phyloP scores from a whole-genome alignment of 139 green algal genomes.

The Chlamydomonas sp. region DNA sequence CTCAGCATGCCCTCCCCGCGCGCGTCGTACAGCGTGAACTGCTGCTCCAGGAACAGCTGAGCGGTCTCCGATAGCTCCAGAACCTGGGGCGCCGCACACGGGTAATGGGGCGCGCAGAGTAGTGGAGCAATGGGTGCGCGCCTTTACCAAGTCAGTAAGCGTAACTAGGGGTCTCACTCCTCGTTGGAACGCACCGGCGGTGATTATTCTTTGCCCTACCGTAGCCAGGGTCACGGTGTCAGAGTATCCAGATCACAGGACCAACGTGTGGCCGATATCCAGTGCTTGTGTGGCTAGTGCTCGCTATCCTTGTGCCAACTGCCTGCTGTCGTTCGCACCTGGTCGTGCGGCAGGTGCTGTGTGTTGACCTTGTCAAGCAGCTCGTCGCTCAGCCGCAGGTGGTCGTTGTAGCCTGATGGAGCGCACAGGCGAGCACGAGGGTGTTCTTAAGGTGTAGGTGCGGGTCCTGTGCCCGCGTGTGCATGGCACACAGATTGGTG shows the following conservation, averaged over 20 bases:
- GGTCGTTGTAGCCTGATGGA: conserved; percentile 74
- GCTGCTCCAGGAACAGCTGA: conserved; percentile 63
- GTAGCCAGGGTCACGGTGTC: no score
- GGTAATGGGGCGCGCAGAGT: not conserved
- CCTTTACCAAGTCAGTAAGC: not conserved
- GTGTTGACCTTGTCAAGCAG: conserved; percentile 60
- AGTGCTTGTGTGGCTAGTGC: not conserved
- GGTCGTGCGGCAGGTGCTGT: conserved; percentile 36
- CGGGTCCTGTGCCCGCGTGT: no score
- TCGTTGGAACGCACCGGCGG: no score
- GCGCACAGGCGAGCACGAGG: not conserved
- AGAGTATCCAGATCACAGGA: no score
- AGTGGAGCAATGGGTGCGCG: not conserved
- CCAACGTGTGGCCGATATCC: no score
- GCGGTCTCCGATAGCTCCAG: conserved; percentile 69
- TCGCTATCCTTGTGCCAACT: no score
- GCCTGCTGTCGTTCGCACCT: conserved; percentile 1
- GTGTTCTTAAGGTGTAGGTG: not conserved
- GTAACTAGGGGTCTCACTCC: not conserved
- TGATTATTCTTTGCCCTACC: no score
- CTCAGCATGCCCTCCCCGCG: conserved; percentile 68
- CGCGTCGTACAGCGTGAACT: conserved; percentile 66
- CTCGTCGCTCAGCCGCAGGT: conserved; percentile 67
- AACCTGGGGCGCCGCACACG: conserved; percentile 43
- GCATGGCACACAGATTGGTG: no score